A percentile compares a stretch with the other conserved stretches of the same genome.
Evolutionary conservation across 768 basidiomycete species (phyloP).

Genomic region (Podaxis mareebaensis): DNA sequence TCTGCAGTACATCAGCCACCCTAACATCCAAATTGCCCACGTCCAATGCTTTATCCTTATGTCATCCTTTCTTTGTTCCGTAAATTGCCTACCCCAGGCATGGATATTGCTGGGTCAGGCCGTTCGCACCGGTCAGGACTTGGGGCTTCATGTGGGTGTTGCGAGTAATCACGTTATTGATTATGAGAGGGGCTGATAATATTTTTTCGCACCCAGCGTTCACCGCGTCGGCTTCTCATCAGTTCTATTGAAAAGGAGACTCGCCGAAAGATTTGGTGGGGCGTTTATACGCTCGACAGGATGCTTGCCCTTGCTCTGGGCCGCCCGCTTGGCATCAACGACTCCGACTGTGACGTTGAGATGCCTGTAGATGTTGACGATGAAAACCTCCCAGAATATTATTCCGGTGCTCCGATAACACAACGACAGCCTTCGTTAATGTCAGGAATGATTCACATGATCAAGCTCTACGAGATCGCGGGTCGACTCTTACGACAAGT

Average conservation of each 20-base stretch:
- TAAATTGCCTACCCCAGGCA: conserved; percentile 92
- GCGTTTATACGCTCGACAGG: conserved; percentile 85
- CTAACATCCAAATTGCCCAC: conserved; percentile 81
- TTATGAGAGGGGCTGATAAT: conserved; percentile 19
- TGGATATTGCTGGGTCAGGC: conserved; percentile 94
- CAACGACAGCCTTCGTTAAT: conserved; percentile 69
- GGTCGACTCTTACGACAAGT: conserved; percentile 82
- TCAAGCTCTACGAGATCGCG: conserved; percentile 80
- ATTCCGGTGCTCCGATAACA: conserved; percentile 58
- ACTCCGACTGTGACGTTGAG: conserved; percentile 89
- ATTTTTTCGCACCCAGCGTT: conserved; percentile 54
- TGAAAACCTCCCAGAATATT: conserved; percentile 71
- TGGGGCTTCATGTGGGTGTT: conserved; percentile 82
- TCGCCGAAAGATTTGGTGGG: conserved; percentile 92
- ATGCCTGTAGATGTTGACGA: conserved; percentile 84
- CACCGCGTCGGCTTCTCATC: conserved; percentile 71
- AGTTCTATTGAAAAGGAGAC: conserved; percentile 84
- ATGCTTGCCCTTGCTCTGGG: conserved; percentile 92
- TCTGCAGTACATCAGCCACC: conserved; percentile 89
- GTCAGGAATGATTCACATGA: conserved; percentile 77
- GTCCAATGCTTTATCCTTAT: conserved; percentile 89
- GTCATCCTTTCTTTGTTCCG: conserved; percentile 88
- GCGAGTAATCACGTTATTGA: conserved; percentile 14
- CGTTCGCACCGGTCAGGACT: conserved; percentile 85
- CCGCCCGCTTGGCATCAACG: conserved; percentile 85